Evolutionary conservation across 208 protist genomes (phyloP).

Genomic region (Balamuthia mandrillaris): DNA sequence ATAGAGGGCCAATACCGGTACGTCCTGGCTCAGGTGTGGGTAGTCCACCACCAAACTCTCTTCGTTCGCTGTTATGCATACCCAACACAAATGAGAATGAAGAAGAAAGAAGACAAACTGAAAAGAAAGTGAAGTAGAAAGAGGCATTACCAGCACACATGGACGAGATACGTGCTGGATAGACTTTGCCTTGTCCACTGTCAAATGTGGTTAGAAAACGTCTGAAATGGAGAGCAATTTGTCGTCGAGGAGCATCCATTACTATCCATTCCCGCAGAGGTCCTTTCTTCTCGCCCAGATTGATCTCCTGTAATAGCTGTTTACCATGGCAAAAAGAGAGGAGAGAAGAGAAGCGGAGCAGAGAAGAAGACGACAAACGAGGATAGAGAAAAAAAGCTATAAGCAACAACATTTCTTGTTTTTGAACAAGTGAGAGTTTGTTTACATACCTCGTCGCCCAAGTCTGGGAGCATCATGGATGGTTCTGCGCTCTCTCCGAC

Average conservation of each 20-base stretch:
- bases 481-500: not conserved
- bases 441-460: not conserved
- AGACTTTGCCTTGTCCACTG: not conserved
- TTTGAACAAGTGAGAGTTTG: not conserved
- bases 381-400: not conserved
- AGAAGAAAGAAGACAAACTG: not conserved
- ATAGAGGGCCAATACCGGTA: slow-evolving; percentile 89
- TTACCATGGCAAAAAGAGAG: not conserved
- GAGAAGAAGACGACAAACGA: not conserved
- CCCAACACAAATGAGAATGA: not conserved
- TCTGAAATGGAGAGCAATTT: not conserved
- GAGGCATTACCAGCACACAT: not conserved
- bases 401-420: not conserved
- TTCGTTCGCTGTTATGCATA: slow-evolving; percentile 50
- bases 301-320: not conserved
- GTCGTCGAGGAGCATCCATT: not conserved
- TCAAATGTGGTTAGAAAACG: not conserved
- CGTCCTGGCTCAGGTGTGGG: slow-evolving; percentile 82
- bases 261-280: not conserved
- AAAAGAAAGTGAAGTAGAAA: not conserved
- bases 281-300: not conserved
- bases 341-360: not conserved
- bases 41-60: slow-evolving; percentile 90
- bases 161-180: not conserved
- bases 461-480: not conserved